These are phyloP conservation scores for Volvox reticuliferus DNA, from an alignment of 139 green algal genomes.

Conservation along the genomic window DNA sequence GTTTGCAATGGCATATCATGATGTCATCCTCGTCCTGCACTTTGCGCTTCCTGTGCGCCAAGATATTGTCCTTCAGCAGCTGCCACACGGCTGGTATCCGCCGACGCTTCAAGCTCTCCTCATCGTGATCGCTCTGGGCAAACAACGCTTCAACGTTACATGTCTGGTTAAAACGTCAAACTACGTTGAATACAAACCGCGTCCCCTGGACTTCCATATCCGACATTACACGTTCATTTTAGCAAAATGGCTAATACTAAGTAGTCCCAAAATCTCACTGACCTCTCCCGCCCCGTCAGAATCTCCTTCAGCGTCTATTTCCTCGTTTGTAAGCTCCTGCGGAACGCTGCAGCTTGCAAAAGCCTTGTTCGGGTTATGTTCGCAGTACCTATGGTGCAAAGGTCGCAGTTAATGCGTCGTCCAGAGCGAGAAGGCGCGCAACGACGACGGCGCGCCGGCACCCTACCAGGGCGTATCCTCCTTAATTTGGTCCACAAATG, in stretches of 20 bases:
- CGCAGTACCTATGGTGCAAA: conserved; percentile 80
- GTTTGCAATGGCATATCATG: conserved; percentile 95
- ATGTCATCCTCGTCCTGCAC: conserved; percentile 92
- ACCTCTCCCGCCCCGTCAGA: conserved; percentile 42
- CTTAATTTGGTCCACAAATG: conserved; percentile 62
- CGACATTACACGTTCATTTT: not conserved
- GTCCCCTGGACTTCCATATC: not conserved
- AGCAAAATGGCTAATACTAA: no score
- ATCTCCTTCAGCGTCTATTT: conserved; percentile 80
- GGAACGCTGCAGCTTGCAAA: conserved; percentile 80
- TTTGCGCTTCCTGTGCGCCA: conserved; percentile 83
- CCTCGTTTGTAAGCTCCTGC: conserved; percentile 88
- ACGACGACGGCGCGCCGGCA: not conserved
- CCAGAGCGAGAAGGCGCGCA: not conserved
- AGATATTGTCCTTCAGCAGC: conserved; percentile 85
- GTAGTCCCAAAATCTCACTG: not conserved
- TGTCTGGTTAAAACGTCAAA: conserved; percentile 11
- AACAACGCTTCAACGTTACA: not conserved
- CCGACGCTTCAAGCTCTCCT: conserved; percentile 49
- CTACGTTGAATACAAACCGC: not conserved
- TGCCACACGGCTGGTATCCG: conserved; percentile 87
- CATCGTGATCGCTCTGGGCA: conserved; percentile 32
- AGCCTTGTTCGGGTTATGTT: conserved; percentile 78
- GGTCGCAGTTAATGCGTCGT: not conserved
- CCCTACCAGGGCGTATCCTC: conserved; percentile 78